Evolutionary conservation across 371 early-diverging fungal genomes (phyloP).

Genomic region (Mortierella sp.): DNA sequence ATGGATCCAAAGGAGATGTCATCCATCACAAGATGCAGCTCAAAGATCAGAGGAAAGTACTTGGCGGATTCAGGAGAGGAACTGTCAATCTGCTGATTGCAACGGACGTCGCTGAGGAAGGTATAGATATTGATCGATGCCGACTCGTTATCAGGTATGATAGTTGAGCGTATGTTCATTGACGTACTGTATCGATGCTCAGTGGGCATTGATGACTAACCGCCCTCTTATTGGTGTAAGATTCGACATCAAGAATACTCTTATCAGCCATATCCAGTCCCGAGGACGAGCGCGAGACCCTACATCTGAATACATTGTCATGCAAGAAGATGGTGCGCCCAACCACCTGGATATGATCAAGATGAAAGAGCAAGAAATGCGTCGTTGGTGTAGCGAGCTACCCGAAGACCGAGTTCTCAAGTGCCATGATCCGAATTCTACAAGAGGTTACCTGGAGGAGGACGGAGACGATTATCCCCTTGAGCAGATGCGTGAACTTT

Average conservation of each 20-base stretch:
- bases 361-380: slow-evolving; percentile 64
- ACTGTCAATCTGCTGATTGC: slow-evolving; percentile 84
- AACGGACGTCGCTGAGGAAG: slow-evolving; percentile 98
- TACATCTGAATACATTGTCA: slow-evolving; percentile 77
- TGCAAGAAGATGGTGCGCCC: slow-evolving; percentile 65
- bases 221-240: slow-evolving; percentile 34
- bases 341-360: slow-evolving; percentile 55
- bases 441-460: slow-evolving; percentile 41
- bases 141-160: slow-evolving; percentile 88
- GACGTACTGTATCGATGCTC: too few species aligned
- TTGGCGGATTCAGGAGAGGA: slow-evolving; percentile 76
- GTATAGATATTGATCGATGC: slow-evolving; percentile 95
- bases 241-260: slow-evolving; percentile 81
- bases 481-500: slow-evolving; percentile 12
- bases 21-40: slow-evolving; percentile 63
- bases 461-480: slow-evolving; percentile 45
- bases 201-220: too few species aligned
- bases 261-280: slow-evolving; percentile 89
- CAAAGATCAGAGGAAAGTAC: slow-evolving; percentile 68
- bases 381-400: slow-evolving; percentile 55
- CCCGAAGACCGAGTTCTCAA: slow-evolving; percentile 11
- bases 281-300: slow-evolving; percentile 89
- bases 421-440: background rate
- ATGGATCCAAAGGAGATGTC: slow-evolving; percentile 43
- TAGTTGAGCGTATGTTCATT: too few species aligned